A percentile compares a stretch with the other conserved stretches of the same genome.
phyloP scores from a whole-genome alignment of 2,329 filamentous ascomycete genomes.

The Aspergillus sp. region DNA sequence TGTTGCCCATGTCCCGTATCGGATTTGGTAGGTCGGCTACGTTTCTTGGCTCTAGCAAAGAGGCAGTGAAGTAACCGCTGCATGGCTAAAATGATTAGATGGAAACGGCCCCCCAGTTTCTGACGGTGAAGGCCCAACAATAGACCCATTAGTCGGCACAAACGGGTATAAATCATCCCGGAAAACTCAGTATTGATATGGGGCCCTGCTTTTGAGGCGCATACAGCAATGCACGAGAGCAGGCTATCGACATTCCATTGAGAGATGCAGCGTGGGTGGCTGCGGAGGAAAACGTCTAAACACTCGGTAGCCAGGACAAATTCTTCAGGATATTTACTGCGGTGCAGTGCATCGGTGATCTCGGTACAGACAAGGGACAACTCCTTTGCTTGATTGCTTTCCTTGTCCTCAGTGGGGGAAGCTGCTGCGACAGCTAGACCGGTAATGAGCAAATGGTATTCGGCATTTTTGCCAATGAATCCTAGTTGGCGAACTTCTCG shows the following conservation, averaged over 20 bases:
- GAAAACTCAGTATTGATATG: conserved; percentile 32
- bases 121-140: conserved; percentile 58
- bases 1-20: conserved; percentile 24
- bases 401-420: conserved; percentile 38
- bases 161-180: conserved; percentile 50
- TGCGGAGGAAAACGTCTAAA: conserved; percentile 40
- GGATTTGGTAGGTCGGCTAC: conserved; percentile 27
- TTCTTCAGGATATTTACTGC: conserved; percentile 35
- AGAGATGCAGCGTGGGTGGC: conserved; percentile 41
- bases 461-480: conserved; percentile 28
- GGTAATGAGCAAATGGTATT: conserved; percentile 35
- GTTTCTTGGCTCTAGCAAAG: conserved; percentile 49
- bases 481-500: conserved; percentile 31
- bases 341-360: conserved; percentile 30
- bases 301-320: conserved; percentile 43
- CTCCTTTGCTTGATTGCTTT: conserved; percentile 34
- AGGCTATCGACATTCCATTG: conserved; percentile 48
- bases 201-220: conserved; percentile 36
- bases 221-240: conserved; percentile 37
- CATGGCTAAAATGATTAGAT: conserved; percentile 57
- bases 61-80: conserved; percentile 56
- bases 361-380: conserved; percentile 38
- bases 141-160: conserved; percentile 54
- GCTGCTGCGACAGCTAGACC: conserved; percentile 37
- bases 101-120: conserved; percentile 60